phyloP scores from a whole-genome alignment of 257 asterid species.

The Solanum bukasovii region DNA sequence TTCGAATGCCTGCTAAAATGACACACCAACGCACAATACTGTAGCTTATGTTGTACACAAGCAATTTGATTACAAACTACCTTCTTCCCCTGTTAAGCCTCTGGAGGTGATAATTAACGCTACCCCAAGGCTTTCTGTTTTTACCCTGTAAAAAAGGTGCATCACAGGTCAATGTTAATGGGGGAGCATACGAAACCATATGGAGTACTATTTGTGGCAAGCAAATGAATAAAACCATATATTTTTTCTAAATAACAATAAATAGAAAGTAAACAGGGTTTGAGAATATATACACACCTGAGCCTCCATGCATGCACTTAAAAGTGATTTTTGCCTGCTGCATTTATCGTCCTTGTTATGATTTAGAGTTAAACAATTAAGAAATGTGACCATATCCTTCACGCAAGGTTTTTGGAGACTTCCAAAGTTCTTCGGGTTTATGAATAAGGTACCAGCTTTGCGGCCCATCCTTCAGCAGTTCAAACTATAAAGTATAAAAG shows the following conservation, averaged over 20 bases:
- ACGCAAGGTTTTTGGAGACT: constrained; percentile 77
- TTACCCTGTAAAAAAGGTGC: constrained; percentile 31
- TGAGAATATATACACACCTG: constrained; percentile 46
- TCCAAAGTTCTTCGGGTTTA: constrained; percentile 73
- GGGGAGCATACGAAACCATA: not conserved
- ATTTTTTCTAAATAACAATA: not conserved
- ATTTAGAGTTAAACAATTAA: constrained; percentile 67
- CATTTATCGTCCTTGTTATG: constrained; percentile 61
- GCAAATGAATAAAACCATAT: not conserved
- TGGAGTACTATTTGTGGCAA: not conserved
- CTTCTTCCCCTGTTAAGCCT: constrained; percentile 70
- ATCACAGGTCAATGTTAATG: not conserved
- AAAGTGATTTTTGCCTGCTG: constrained; percentile 50
- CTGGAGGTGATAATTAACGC: constrained; percentile 83
- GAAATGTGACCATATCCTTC: constrained; percentile 72
- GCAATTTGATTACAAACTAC: constrained; percentile 4
- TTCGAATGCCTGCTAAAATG: not conserved
- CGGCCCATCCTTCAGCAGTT: constrained; percentile 58
- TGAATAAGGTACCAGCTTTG: constrained; percentile 47
- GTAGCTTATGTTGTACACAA: not conserved
- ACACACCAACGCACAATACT: not conserved
- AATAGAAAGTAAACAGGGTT: not conserved
- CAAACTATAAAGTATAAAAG: not conserved
- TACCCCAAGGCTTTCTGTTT: constrained; percentile 64
- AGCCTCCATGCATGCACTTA: constrained; percentile 76